These are phyloP conservation scores for Albugo laibachii DNA, from an alignment of 352 stramenopile genomes.

Conservation along the genomic window DNA sequence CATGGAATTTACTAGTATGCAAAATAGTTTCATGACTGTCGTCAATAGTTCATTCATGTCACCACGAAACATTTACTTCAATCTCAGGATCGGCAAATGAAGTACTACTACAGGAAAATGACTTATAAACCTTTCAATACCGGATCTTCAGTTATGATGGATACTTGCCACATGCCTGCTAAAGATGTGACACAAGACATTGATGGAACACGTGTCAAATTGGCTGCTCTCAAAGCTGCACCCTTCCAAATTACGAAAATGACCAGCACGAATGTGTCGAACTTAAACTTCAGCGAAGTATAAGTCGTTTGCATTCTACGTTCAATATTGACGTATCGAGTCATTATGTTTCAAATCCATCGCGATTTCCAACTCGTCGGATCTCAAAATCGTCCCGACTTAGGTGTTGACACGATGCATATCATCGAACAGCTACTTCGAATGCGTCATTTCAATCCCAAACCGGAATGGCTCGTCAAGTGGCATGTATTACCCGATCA, in stretches of 20 bases:
- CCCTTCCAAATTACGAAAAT: background rate
- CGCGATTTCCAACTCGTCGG: background rate
- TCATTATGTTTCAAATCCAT: background rate
- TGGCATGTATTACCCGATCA: constrained; percentile 1
- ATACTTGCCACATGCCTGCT: background rate
- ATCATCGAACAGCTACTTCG: constrained; percentile 1
- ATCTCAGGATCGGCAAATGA: background rate
- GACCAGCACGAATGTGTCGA: background rate
- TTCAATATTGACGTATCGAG: background rate
- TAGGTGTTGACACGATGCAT: background rate
- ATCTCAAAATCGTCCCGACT: background rate
- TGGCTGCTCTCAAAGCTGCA: background rate
- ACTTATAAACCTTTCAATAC: background rate
- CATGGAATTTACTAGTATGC: background rate
- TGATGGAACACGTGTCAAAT: background rate
- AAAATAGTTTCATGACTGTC: background rate
- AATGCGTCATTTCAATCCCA: background rate
- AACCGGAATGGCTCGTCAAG: background rate
- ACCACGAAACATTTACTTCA: background rate
- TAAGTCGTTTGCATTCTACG: background rate
- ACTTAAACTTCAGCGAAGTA: background rate
- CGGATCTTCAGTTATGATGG: background rate
- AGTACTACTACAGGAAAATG: background rate
- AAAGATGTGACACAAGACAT: background rate
- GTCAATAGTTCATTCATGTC: background rate